Base-by-base conservation (phyloP, 2,329 filamentous ascomycete genomes). In the Trichoderma koningiopsis region DNA sequence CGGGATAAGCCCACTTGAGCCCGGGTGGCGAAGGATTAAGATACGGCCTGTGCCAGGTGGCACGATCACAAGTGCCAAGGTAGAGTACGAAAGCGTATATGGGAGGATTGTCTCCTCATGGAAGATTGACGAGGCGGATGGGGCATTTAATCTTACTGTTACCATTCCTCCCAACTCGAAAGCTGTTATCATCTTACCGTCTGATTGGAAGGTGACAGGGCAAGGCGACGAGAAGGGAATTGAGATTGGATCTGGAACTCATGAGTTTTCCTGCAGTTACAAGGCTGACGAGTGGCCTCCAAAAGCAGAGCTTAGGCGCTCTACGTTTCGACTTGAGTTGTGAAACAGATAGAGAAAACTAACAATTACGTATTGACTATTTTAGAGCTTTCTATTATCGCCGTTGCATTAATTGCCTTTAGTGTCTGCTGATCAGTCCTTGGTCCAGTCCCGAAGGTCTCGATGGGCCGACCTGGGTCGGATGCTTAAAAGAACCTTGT, bases 21-120 rank as follows among this genome's bases (percentile, higher is more conserved):
- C 82, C 0, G 82, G 81, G 0, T 84, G 82, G 79, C 81, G 80
- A 73, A 76, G 72, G 0, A 71, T 81, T 6, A 70, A 71, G 5
- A 78, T 84, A 0, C 74, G 74, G 1, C 80, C 80, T 16, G 72
- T 75, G 68, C 82, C 75, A 47, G 82, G 73, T 40, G 81, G 72
- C 71, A 76, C 78, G 66, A 78, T 76, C 75, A 83, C 75, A 22
- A 61, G 33, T 61, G 58, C 58, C 43, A 49, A 49, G 43, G 43
- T 49, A 13, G 43, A 49, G 22, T 49, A 49, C 43, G n/a, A 49
- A 13, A 49, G 43, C 4, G n/a, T 22, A 22, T 49, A 49, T 22
- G 43, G 43, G 43, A 7, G 43, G 22, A 49, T 49, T n/a, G 4
- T 49, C 43, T 49, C 43, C 43, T 49, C 43, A 22, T 49, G 43